phyloP scores from a whole-genome alignment of 2,329 filamentous ascomycete genomes.

The Claviceps sp. region DNA sequence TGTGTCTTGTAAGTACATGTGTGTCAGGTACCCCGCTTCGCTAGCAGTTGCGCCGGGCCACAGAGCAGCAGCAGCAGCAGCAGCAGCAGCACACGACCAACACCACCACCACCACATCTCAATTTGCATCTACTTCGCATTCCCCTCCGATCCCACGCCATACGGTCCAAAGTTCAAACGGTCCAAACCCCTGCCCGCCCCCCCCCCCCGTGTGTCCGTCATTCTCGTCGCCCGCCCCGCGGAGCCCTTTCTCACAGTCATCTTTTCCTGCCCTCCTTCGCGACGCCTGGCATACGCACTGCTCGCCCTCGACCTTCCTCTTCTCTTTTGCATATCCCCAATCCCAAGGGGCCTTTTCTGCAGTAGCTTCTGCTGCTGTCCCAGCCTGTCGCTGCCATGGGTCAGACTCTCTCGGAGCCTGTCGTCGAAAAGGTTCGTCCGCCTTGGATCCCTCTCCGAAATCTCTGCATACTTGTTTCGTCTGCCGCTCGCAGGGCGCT shows the following conservation, averaged over 20 bases:
- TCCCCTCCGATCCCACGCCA: background rate
- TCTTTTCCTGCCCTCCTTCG: slow-evolving; percentile 1
- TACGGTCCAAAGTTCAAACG: no score
- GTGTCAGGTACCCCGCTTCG: no score
- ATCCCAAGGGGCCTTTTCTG: slow-evolving; percentile 9
- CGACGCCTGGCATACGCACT: background rate
- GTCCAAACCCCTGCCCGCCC: background rate
- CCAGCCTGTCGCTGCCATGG: slow-evolving; percentile 47
- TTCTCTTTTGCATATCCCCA: slow-evolving; percentile 5
- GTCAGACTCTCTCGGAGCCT: slow-evolving; percentile 97
- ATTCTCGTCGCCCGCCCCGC: slow-evolving; percentile 1
- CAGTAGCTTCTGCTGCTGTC: slow-evolving; percentile 14
- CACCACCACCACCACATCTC: background rate
- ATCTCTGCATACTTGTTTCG: background rate
- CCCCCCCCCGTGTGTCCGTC: slow-evolving; percentile 1
- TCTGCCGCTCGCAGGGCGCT: background rate
- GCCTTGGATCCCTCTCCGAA: background rate
- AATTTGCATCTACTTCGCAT: slow-evolving; percentile 1
- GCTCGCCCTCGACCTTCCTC: background rate
- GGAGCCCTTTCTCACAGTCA: slow-evolving; percentile 1
- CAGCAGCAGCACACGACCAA: background rate
- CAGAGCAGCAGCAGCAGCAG: no score
- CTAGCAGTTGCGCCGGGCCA: no score
- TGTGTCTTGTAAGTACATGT: no score
- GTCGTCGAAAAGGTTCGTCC: slow-evolving; percentile 85